Evolutionary conservation across 768 basidiomycete species (phyloP).

Genomic region (Podaxis mareebaensis): DNA sequence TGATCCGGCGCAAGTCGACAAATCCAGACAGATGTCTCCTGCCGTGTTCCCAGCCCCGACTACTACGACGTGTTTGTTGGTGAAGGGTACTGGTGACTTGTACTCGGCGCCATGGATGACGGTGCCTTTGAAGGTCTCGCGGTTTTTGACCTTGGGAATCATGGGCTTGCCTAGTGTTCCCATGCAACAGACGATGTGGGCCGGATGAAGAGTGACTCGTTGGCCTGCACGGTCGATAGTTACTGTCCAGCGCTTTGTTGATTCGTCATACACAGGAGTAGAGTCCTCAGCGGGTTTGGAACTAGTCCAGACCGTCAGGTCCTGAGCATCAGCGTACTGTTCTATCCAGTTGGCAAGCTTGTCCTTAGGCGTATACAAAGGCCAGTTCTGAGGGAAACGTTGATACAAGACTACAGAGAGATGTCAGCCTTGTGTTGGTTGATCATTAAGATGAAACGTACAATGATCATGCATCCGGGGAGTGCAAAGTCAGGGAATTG

Average conservation of each 20-base stretch:
- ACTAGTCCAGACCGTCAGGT: too few species aligned
- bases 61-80: neutral
- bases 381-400: neutral
- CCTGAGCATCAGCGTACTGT: neutral
- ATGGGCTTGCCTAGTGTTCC: too few species aligned
- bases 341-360: constrained; percentile 15
- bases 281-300: too few species aligned
- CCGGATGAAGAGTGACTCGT: too few species aligned
- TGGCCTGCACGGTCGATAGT: too few species aligned
- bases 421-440: neutral
- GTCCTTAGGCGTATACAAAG: constrained; percentile 7
- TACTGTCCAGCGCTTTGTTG: too few species aligned
- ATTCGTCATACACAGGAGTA: too few species aligned
- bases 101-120: too few species aligned
- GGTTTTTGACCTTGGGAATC: too few species aligned
- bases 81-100: neutral
- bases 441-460: neutral
- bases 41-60: neutral
- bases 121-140: too few species aligned
- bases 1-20: too few species aligned
- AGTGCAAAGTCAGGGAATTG: constrained; percentile 9
- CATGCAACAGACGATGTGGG: too few species aligned
- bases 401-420: neutral
- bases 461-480: constrained; percentile 11
- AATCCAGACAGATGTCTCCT: neutral